Conservation (phyloP, 2,329 filamentous ascomycete species). For the Davidsoniella australis region DNA sequence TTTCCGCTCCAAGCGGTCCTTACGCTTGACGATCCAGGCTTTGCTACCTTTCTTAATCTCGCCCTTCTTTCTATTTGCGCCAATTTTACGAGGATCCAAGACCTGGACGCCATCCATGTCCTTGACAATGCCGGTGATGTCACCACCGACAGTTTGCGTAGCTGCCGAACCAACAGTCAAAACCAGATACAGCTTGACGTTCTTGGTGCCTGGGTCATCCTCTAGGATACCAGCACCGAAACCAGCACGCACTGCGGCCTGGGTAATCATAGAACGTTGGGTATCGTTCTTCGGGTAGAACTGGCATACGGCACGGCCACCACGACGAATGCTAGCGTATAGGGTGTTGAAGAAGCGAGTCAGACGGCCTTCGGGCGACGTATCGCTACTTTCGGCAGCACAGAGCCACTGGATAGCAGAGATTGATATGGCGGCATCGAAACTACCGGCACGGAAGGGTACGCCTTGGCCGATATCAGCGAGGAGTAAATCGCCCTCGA, state of each 20-base stretch:
- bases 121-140: slow-evolving; percentile 79
- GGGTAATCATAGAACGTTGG: slow-evolving; percentile 82
- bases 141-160: slow-evolving; percentile 37
- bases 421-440: slow-evolving; percentile 91
- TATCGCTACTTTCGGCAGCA: slow-evolving; percentile 80
- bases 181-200: slow-evolving; percentile 88
- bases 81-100: slow-evolving; percentile 42
- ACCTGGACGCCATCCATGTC: slow-evolving; percentile 83
- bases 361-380: slow-evolving; percentile 60
- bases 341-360: slow-evolving; percentile 82
- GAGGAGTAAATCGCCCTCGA: slow-evolving; percentile 84
- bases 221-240: slow-evolving; percentile 91
- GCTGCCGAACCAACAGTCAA: slow-evolving; percentile 61
- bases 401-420: slow-evolving; percentile 97
- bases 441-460: slow-evolving; percentile 78
- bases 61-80: slow-evolving; percentile 23
- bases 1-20: slow-evolving; percentile 85
- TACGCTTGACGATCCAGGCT: slow-evolving; percentile 70
- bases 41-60: slow-evolving; percentile 66
- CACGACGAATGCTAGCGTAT: slow-evolving; percentile 67
- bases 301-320: slow-evolving; percentile 83
- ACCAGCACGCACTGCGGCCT: slow-evolving; percentile 78
- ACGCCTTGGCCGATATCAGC: slow-evolving; percentile 92
- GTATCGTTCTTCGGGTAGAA: slow-evolving; percentile 95
- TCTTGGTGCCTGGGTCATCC: slow-evolving; percentile 93